Percentiles rank a stretch among this genome's conserved stretches.
Conservation (phyloP, 2,329 filamentous ascomycete genomes). For the Xylaria sp. region DNA sequence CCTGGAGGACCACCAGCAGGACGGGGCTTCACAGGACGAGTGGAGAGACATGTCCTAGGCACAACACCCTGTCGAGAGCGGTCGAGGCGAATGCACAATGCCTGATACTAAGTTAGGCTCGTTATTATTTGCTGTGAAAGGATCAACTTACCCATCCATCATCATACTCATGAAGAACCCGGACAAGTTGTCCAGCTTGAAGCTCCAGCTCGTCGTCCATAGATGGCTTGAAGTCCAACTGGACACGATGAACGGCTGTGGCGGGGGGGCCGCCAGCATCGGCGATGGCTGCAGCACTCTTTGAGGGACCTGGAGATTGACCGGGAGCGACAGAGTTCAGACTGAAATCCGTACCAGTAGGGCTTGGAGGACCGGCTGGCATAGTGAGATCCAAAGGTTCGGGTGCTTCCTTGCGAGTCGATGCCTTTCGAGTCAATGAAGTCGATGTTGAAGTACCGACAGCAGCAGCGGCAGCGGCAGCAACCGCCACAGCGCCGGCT, state of each 20-base stretch:
- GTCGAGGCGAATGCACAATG: constrained; percentile 90
- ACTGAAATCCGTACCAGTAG: constrained; percentile 71
- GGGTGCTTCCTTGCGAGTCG: constrained; percentile 63
- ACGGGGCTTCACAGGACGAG: constrained; percentile 88
- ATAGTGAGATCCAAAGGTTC: constrained; percentile 66
- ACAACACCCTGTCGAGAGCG: constrained; percentile 92
- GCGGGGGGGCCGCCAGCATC: constrained; percentile 68
- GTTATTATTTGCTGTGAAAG: not conserved
- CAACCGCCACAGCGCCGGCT: constrained; percentile 52
- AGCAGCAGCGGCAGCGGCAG: constrained; percentile 45
- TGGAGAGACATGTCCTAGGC: constrained; percentile 91
- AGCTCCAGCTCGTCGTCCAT: constrained; percentile 92
- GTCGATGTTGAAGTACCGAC: constrained; percentile 46
- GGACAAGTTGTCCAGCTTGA: constrained; percentile 81
- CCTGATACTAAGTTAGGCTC: constrained; percentile 59
- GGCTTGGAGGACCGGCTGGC: constrained; percentile 62
- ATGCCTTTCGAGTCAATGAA: constrained; percentile 60
- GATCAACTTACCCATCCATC: constrained; percentile 87
- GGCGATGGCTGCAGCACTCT: constrained; percentile 68
- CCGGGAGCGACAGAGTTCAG: constrained; percentile 63
- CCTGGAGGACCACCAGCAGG: constrained; percentile 59
- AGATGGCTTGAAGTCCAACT: constrained; percentile 92
- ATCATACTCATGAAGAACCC: constrained; percentile 94
- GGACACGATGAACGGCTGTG: constrained; percentile 84
- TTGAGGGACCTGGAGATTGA: constrained; percentile 56